Base-by-base conservation (phyloP, 2,329 filamentous ascomycete species). In the Fusarium hostae region DNA sequence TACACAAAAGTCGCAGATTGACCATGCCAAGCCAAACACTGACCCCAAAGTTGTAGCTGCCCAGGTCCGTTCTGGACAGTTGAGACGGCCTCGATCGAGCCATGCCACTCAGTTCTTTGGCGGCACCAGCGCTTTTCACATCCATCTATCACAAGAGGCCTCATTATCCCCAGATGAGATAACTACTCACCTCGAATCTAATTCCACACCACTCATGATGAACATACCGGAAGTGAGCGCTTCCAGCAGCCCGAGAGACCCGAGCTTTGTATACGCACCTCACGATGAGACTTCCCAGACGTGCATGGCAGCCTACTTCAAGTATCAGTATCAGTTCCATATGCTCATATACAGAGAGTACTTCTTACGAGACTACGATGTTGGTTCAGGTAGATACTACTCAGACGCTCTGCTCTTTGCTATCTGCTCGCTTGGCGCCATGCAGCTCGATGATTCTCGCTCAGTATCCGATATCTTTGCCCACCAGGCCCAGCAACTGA, bases 261-360 rank as follows among this genome's bases (percentile, higher is more conserved):
- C 68, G 26, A 67, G 54, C 66, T 84, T 77, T 76, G 79, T 72
- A 47, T 84, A 83, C 68, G 79, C 80, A n/a, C 83, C 83, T 6
- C 81, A 84, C 30, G 82, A 85, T 55, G 81, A 84, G 26, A 81
- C 80, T 20, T 85, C 82, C 16, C 83, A 82, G 59, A 75, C 78
- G 22, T 78, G 85, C 51, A 85, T 86, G 83, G 82, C 83, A 2
- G 79, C 78, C 6, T 87, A 86, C 69, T 87, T 87, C 74, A 80
- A 82, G 58, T 77, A 83, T 40, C 81, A 85, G 26, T 87, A 86
- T 55, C 81, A 84, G 39, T 86, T 85, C 66, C 81, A 84, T 70
- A 85, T 86, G 84, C 82, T 83, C 61, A 78, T 87, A 4, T 86
- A 87, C 64, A 80, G 85, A 34, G 85, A 86, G 69, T 86, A 83